A percentile compares a stretch with the other conserved stretches of the same genome.
Conservation (phyloP, 768 basidiomycete genomes). For the Agaricus subrufescens region DNA sequence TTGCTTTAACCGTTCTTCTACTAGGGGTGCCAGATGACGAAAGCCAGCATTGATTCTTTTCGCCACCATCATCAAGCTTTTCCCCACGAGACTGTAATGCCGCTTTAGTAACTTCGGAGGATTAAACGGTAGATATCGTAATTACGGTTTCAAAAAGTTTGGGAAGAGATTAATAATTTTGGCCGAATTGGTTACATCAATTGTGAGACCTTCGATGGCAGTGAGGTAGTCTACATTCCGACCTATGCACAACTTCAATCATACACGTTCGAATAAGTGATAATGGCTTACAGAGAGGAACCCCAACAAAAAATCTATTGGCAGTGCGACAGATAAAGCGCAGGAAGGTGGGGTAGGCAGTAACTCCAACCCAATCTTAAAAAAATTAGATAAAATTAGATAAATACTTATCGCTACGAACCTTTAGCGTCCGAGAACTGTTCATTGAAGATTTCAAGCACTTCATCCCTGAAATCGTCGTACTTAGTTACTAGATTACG, state of each 20-base stretch:
- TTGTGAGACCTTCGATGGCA: slow-evolving; percentile 28
- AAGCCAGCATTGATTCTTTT: slow-evolving; percentile 17
- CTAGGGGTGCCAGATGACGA: slow-evolving; percentile 15
- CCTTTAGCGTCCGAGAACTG: slow-evolving; percentile 15
- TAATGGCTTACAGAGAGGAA: slow-evolving; percentile 33
- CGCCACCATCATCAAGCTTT: slow-evolving; percentile 18
- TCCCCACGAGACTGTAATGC: slow-evolving; percentile 17
- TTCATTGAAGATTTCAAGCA: slow-evolving; percentile 14
- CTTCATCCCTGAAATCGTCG: slow-evolving; percentile 2
- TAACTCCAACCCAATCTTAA: slow-evolving; percentile 31
- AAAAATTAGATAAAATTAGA: not conserved
- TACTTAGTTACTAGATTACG: slow-evolving; percentile 12
- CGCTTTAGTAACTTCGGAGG: not conserved
- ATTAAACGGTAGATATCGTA: not conserved
- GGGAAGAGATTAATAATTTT: slow-evolving; percentile 32
- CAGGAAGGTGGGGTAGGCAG: slow-evolving; percentile 21
- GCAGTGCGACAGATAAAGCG: slow-evolving; percentile 31
- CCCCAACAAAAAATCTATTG: slow-evolving; percentile 42
- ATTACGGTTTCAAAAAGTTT: slow-evolving; percentile 36
- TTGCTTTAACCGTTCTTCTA: slow-evolving; percentile 9
- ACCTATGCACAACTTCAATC: slow-evolving; percentile 22
- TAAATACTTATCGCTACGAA: not conserved
- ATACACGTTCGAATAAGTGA: not conserved
- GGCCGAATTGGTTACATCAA: slow-evolving; percentile 25
- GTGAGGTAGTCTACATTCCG: slow-evolving; percentile 32